Percentiles rank a stretch among this genome's conserved stretches.
phyloP scores from a whole-genome alignment of 2,329 filamentous ascomycete species.

The Fusarium dimerum region DNA sequence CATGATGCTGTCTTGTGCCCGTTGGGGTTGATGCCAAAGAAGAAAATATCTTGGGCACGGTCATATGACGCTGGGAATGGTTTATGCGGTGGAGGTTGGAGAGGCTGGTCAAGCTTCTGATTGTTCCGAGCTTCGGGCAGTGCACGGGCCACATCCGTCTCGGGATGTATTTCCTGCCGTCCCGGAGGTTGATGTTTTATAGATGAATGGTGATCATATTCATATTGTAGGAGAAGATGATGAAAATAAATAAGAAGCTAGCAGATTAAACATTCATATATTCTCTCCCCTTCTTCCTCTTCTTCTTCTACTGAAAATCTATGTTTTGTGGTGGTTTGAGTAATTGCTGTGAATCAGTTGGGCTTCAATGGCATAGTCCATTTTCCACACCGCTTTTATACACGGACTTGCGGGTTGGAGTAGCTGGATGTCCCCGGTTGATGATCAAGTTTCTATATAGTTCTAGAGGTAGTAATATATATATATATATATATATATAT shows the following conservation, averaged over 20 bases:
- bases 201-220: not conserved
- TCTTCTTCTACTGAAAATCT: no score
- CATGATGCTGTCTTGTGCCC: constrained; percentile 52
- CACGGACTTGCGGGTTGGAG: no score
- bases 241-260: not conserved
- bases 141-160: constrained; percentile 27
- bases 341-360: no score
- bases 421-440: no score
- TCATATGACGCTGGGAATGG: constrained; percentile 27
- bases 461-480: no score
- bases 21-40: constrained; percentile 17
- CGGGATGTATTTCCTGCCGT: constrained; percentile 6
- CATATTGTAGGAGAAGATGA: not conserved
- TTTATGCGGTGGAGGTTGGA: constrained; percentile 25
- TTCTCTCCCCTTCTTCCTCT: no score
- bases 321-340: no score
- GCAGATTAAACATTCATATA: not conserved
- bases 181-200: not conserved
- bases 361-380: no score
- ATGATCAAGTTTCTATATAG: no score
- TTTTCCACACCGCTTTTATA: no score
- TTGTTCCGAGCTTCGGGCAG: constrained; percentile 22
- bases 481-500: no score
- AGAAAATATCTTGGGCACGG: constrained; percentile 24
- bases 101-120: constrained; percentile 25